Base-by-base conservation (phyloP, 2,329 filamentous ascomycete genomes). In the Sclerotinia trifoliorum region DNA sequence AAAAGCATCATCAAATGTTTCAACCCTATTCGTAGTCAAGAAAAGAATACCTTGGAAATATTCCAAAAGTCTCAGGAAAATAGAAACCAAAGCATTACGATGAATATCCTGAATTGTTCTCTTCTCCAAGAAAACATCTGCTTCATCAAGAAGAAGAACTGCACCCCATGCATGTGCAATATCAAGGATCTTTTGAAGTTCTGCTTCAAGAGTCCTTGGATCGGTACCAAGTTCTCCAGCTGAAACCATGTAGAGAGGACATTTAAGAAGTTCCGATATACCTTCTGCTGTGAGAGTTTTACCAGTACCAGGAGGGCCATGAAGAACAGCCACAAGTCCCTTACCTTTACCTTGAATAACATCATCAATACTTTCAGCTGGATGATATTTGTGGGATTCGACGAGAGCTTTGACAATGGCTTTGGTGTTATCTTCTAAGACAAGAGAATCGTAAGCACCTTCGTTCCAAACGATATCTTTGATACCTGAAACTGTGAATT, bases 11-110 rank as follows among this genome's bases (percentile, higher is more conserved):
- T 97, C 93, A 75, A 97, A 96, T 0, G 91, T 94, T 81, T 90
- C 86, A 0, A 96, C 92, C 1, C 93, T 87, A 77, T 96, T 96
- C 2, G 93, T 96, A 0, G 93, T 97, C 35, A 97, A 80, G 81
- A 97, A 96, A 5, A 96, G 79, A 65, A 96, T 96, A 3, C 93
- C 93, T 76, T 96, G 91, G 80, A 96, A 96, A 78, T 96, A 97
- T 79, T 97, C 94, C 0, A 97, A 83, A 68, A 94, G 84, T 0
- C 93, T 88, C 2, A 97, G 81, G 82, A 97, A 97, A 74, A 96
- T 92, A 77, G 89, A 92, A 65, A 96, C 93, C 0, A 95, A 86
- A 0, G 90, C 90, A 74, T 96, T 96, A 69, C 93, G 89, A 76
- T 93, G 90, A 65, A 96, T 89, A 74, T 96, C 92, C 71, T 92